Evolutionary conservation across 768 basidiomycete species (phyloP), one percentile per base, ranked within the genome.

Genomic region (Mycena polygramma): DNA sequence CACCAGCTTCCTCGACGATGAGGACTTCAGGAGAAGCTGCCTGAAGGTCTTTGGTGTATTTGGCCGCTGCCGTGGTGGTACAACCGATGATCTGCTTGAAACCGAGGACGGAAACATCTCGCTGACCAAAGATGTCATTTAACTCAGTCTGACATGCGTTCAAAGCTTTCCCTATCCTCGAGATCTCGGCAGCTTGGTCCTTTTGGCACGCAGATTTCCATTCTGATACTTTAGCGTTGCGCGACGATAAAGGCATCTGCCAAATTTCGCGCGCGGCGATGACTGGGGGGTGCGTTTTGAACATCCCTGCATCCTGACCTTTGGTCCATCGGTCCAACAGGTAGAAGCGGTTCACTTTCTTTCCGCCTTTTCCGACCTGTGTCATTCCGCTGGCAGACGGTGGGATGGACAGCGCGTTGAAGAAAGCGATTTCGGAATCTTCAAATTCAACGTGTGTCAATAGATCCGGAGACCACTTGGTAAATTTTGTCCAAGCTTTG

Each of bases 1-100:
- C 91, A 8, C 92, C 91, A 0, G 91, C 91, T 77, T 92, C 92
- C 73, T 92, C 92, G 1, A 92, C 91, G 1, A 92, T 80, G 5
- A 92, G 76, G 1, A 92, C 84, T 11, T 84, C 81, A 0, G 90
- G 88, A 2, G 78, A 77, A 10, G 82, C 85, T 1, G 81, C 82
- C 35, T 81, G 85, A 35, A 92, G 84, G 20, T 80, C 80, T 1
- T 83, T 78, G 22, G 68, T 63, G 49, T 63, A 69, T 45, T 63
- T 69, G 90, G 19, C 92, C 84, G 92, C 92, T 92, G 20, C 92
- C 87, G 75, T 92, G 90, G 71, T 93, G 90, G 58, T 84, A 74
- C 54, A 58, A 62, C 60, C 68, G 17, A 70, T 64, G 49, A 70
- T 70, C 14, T 77, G 83, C 70, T 81, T 86, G 9, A 86, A 85